Evolutionary conservation across 1,284 basidiomycete species (phyloP).

Genomic region (Cryptococcus floricola): DNA sequence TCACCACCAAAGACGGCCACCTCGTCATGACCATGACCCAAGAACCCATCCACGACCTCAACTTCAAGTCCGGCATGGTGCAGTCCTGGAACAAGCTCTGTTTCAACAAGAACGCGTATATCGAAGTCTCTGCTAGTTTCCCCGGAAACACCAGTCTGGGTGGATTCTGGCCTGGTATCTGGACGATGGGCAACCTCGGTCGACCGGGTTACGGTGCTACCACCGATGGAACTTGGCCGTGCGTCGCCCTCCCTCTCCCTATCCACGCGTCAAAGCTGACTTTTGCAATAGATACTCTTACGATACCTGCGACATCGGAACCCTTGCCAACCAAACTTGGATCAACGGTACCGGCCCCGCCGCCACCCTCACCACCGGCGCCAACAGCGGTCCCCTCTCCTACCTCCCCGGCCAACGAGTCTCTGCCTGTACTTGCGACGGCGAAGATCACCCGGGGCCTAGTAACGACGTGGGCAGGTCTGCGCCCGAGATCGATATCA

Average conservation of each 20-base stretch:
- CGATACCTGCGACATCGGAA: conserved; percentile 38
- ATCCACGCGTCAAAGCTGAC: not conserved
- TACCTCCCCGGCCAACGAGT: conserved; percentile 55
- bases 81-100: conserved; percentile 53
- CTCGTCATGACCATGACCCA: conserved; percentile 72
- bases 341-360: conserved; percentile 41
- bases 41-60: conserved; percentile 64
- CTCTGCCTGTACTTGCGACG: conserved; percentile 53
- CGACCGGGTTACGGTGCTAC: conserved; percentile 57
- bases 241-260: conserved; percentile 9
- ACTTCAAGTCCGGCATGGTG: conserved; percentile 62
- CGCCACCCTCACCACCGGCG: conserved; percentile 39
- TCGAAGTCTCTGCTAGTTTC: conserved; percentile 40
- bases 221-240: conserved; percentile 63
- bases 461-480: conserved; percentile 54
- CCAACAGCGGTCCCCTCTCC: conserved; percentile 34
- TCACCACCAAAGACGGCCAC: conserved; percentile 72
- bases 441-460: conserved; percentile 63
- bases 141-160: conserved; percentile 38
- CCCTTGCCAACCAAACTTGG: conserved; percentile 47
- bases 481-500: conserved; percentile 63
- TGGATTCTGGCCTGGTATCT: conserved; percentile 53
- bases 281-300: conserved; percentile 36
- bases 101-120: conserved; percentile 44
- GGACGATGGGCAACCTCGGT: conserved; percentile 51